Evolutionary conservation across 257 asterid species (phyloP), one percentile per base, ranked within the genome.

Genomic region (Solanum appendiculatum): DNA sequence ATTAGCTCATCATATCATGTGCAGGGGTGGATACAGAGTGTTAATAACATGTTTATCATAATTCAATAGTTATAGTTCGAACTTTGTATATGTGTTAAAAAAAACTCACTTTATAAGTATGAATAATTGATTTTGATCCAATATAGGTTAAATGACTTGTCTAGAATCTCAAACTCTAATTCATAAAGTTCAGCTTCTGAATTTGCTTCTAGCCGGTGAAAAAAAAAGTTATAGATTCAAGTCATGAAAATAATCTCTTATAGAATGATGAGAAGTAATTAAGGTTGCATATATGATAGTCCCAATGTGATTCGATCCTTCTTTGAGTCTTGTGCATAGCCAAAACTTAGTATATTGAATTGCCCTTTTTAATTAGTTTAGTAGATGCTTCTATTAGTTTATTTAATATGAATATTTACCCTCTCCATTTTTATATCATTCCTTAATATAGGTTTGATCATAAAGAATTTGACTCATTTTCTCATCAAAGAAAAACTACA

Each of bases 261-360:
- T 1, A 2, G 5, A 13, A 39, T 58, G 9, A 74, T 39, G 23
- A 8, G 31, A 75, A 31, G 13, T 13, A 39, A 72, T 34, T 18
- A 72, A 75, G 21, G 5, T 3, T 39, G 12, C 31, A 21, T 73
- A 5, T 37, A 73, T 31, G 42, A 36, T 39, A 6, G 12, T 7
- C 15, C 12, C 1, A 7, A 29, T 37, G 10, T 36, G 29, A 11
- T 5, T 5, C 3, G 6, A 11, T 1, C 9, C 1, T 64, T 64
- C 3, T 5, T 0, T 1, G 11, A 3, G 12, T 37, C 5, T 72
- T 72, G 48, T 9, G 9, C 9, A 73, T 73, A 37, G 1, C 3
- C 6, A 23, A 73, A 37, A 4, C 1, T 1, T 21, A 21, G 0
- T 74, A 54, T 3, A 3, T 3, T 5, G 0, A 0, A 4, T 21